These are phyloP conservation scores for Dendrobium nobile DNA, from an alignment of 106 monocot species.

Conservation along the genomic window DNA sequence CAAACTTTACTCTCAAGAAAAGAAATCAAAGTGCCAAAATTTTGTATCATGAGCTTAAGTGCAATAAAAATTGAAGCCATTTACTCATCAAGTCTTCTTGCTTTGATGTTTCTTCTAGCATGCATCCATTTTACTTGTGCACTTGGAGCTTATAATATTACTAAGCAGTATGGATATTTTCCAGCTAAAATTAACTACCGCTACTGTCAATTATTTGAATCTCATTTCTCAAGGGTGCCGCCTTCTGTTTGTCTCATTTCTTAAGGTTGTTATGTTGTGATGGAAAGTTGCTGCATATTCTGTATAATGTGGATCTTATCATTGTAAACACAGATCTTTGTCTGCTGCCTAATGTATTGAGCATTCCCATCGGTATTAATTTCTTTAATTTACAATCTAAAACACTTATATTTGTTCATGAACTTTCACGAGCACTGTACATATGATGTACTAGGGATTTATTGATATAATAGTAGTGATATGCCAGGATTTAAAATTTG, in stretches of 20 bases:
- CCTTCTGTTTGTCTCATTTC: not conserved
- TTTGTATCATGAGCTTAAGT: not conserved
- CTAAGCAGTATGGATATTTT: not conserved
- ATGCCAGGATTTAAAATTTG: not conserved
- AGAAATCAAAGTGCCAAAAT: not conserved
- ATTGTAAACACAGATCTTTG: not conserved
- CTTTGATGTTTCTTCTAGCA: not conserved
- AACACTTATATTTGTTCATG: not conserved
- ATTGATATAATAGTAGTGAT: not conserved
- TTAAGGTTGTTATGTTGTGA: not conserved
- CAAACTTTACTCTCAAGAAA: not conserved
- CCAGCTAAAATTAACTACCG: not conserved
- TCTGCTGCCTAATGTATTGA: not conserved
- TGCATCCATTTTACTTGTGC: not conserved
- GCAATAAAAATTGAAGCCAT: not conserved
- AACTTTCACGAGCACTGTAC: not conserved
- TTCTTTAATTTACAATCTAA: not conserved
- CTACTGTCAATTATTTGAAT: not conserved
- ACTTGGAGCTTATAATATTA: conserved; percentile 2
- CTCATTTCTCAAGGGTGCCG: not conserved
- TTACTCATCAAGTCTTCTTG: not conserved
- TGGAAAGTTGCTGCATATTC: not conserved
- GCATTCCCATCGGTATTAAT: not conserved
- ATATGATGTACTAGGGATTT: not conserved
- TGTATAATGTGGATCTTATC: not conserved